Percentiles rank a stretch among this genome's conserved stretches.
Conservation (phyloP, 495 filamentous ascomycete species). For the Baudoinia panamericana region DNA sequence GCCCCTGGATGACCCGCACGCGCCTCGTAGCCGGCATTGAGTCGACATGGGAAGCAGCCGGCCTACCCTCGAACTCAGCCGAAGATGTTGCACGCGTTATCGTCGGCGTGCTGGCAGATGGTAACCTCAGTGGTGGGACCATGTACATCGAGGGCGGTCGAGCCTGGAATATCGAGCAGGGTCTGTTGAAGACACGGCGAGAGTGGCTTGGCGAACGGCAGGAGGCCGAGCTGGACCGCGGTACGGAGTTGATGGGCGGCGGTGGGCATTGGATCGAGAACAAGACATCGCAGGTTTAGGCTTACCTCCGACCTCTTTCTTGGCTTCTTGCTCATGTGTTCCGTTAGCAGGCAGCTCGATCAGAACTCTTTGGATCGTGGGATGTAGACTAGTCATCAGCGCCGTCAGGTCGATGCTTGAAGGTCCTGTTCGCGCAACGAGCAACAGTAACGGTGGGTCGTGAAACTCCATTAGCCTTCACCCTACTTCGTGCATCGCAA, state of each 20-base stretch:
- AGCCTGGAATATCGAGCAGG: conserved; percentile 17
- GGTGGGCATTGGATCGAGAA: conserved; percentile 15
- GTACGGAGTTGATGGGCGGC: conserved; percentile 15
- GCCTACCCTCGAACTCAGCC: conserved; percentile 35
- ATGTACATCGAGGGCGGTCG: conserved; percentile 18
- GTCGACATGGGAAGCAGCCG: conserved; percentile 33
- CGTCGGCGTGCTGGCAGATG: conserved; percentile 10
- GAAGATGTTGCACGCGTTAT: conserved; percentile 35
- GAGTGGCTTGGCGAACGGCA: conserved; percentile 19
- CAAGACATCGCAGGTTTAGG: conserved; percentile 4
- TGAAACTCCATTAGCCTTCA: no score
- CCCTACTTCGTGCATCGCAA: no score
- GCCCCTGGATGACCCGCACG: conserved; percentile 42
- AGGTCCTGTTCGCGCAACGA: no score
- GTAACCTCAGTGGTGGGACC: conserved; percentile 12
- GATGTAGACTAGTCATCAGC: no score
- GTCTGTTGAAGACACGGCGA: conserved; percentile 5
- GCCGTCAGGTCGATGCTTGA: no score
- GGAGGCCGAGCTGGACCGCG: conserved; percentile 9
- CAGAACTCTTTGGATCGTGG: no score
- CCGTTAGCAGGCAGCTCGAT: no score
- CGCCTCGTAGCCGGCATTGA: conserved; percentile 33
- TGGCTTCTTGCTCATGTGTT: no score
- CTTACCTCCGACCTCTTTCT: no score
- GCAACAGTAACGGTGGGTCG: no score